These are phyloP conservation scores for Lipomyces chichibuensis DNA, from an alignment of 805 yeast species.

Conservation along the genomic window DNA sequence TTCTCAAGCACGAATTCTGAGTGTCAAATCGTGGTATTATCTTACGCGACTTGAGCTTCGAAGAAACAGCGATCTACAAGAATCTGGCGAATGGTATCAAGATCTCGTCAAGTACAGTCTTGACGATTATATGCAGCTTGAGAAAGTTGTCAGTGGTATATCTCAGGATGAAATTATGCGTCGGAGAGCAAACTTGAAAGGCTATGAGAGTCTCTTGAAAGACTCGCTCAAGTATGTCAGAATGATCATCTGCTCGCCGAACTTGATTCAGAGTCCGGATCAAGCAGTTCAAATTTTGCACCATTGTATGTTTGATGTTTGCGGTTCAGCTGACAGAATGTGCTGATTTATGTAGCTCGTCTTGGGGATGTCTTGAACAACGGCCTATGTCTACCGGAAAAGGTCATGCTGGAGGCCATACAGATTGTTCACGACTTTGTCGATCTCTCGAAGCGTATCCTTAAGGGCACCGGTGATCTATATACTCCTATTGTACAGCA, in stretches of 20 bases:
- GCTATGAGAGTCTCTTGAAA: constrained; percentile 24
- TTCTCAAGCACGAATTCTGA: constrained; percentile 37
- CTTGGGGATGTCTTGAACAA: constrained; percentile 19
- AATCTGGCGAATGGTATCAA: constrained; percentile 34
- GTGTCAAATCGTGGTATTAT: constrained; percentile 39
- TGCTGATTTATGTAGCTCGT: constrained; percentile 9
- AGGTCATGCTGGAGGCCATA: constrained; percentile 20
- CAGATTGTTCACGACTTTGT: constrained; percentile 20
- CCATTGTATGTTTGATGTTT: constrained; percentile 13
- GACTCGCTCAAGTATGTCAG: constrained; percentile 28
- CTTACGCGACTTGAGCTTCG: constrained; percentile 25
- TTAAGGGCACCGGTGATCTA: not conserved
- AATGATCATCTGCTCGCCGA: constrained; percentile 15
- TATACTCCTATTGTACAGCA: not conserved
- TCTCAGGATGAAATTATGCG: constrained; percentile 16
- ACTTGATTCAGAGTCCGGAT: constrained; percentile 15
- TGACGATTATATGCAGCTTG: constrained; percentile 32
- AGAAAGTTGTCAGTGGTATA: constrained; percentile 17
- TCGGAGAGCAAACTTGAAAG: constrained; percentile 21
- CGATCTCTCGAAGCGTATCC: constrained; percentile 9
- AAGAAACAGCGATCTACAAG: constrained; percentile 13
- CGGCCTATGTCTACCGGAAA: constrained; percentile 20
- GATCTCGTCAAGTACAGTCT: constrained; percentile 27
- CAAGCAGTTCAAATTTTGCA: constrained; percentile 16
- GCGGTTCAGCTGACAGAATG: not conserved